phyloP scores from a whole-genome alignment of 352 stramenopile species.

The Pythium rishiriense region DNA sequence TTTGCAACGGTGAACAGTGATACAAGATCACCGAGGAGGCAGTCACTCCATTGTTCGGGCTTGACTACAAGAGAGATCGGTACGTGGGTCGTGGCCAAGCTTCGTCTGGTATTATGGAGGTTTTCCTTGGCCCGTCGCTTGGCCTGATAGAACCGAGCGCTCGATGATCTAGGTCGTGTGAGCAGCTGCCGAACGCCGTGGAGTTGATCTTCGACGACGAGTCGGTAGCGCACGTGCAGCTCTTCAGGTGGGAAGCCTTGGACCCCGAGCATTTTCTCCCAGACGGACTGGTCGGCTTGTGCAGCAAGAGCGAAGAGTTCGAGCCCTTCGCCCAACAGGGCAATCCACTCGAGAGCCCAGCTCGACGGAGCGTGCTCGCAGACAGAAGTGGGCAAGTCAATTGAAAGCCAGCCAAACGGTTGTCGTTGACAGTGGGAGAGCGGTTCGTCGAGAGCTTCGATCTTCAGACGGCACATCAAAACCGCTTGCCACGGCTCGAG shows the following conservation, averaged over 20 bases:
- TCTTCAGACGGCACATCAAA: not conserved
- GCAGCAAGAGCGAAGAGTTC: not conserved
- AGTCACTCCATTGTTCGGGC: not conserved
- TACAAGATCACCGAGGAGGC: not conserved
- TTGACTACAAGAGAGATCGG: not conserved
- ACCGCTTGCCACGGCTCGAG: not conserved
- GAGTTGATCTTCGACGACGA: not conserved
- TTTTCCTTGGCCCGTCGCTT: not conserved
- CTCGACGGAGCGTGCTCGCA: not conserved
- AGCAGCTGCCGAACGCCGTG: not conserved
- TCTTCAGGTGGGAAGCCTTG: not conserved
- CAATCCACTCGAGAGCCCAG: not conserved
- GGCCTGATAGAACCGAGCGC: not conserved
- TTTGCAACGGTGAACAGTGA: not conserved
- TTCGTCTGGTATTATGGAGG: not conserved
- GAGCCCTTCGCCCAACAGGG: not conserved
- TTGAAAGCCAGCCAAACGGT: not conserved
- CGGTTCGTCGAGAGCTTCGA: not conserved
- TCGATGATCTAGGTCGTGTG: not conserved
- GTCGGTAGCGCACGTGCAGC: not conserved
- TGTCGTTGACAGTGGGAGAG: not conserved
- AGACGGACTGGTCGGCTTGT: not conserved
- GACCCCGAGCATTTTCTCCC: not conserved
- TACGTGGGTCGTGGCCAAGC: not conserved
- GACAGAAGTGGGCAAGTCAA: not conserved